Percentiles rank a stretch among this genome's conserved stretches.
phyloP scores from a whole-genome alignment of 1,284 basidiomycete genomes.

The Irpex lacteus region DNA sequence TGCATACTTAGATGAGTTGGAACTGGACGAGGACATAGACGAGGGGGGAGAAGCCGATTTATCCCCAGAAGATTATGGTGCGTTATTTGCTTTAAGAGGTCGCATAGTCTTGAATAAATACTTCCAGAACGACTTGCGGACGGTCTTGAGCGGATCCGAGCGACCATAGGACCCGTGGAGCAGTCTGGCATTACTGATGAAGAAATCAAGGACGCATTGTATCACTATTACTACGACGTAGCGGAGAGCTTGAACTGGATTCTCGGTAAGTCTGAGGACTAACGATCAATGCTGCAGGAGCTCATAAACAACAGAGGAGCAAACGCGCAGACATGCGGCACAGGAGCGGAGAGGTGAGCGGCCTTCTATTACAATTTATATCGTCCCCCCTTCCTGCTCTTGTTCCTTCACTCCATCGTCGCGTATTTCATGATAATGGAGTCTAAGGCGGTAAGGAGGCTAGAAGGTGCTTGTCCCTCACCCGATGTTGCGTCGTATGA shows the following conservation, averaged over 20 bases:
- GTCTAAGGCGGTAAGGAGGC: constrained; percentile 23
- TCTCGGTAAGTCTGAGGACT: constrained; percentile 42
- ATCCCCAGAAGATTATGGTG: constrained; percentile 70
- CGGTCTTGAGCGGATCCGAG: constrained; percentile 65
- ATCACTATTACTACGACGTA: constrained; percentile 89
- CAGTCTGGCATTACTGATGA: constrained; percentile 69
- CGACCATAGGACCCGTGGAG: constrained; percentile 65
- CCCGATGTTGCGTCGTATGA: constrained; percentile 9
- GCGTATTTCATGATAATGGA: constrained; percentile 6
- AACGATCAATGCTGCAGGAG: constrained; percentile 23
- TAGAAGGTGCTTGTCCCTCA: constrained; percentile 33
- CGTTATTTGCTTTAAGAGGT: constrained; percentile 10
- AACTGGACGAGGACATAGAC: constrained; percentile 61
- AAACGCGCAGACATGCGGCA: constrained; percentile 50
- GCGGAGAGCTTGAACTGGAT: constrained; percentile 77
- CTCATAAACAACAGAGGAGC: constrained; percentile 47
- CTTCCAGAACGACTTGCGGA: constrained; percentile 68
- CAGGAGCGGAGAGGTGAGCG: constrained; percentile 83
- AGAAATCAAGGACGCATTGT: constrained; percentile 80
- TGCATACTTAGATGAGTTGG: constrained; percentile 50
- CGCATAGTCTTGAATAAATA: constrained; percentile 2
- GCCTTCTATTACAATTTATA: constrained; percentile 23
- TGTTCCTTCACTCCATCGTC: constrained; percentile 12
- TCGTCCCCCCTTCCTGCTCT: constrained; percentile 27
- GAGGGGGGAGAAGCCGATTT: constrained; percentile 72